Evolutionary conservation across 2,329 filamentous ascomycete genomes (phyloP).

Genomic region (Clarireedia hainanense): DNA sequence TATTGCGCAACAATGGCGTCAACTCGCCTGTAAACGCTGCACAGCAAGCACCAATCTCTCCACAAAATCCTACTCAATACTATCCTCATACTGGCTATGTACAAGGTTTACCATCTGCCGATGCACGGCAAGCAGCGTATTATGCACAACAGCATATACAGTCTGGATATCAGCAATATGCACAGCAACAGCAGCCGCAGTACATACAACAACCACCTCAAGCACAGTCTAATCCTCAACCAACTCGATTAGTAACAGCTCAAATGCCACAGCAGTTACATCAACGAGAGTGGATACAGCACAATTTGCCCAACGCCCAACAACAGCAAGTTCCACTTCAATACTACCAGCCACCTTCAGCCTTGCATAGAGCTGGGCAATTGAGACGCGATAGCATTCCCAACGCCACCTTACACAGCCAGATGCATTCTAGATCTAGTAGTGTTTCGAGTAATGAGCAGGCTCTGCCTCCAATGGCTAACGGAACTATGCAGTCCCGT

Average conservation of each 20-base stretch:
- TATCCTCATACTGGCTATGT: neutral
- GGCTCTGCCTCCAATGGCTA: neutral
- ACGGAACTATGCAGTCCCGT: neutral
- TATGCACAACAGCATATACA: neutral
- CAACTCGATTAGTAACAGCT: conserved; percentile 4
- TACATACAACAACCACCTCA: conserved; percentile 4
- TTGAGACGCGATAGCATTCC: conserved; percentile 9
- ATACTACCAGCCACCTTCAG: conserved; percentile 11
- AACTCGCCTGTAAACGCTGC: neutral
- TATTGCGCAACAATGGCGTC: conserved; percentile 10
- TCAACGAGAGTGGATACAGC: neutral
- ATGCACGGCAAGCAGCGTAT: neutral
- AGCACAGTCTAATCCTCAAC: conserved; percentile 1
- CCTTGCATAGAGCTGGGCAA: conserved; percentile 13
- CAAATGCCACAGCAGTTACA: neutral
- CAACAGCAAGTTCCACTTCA: neutral
- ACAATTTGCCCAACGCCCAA: neutral
- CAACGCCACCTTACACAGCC: conserved; percentile 6
- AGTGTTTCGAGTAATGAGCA: conserved; percentile 1
- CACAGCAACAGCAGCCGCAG: conserved; percentile 13
- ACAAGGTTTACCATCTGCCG: neutral
- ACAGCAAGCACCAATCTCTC: neutral
- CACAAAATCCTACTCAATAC: neutral
- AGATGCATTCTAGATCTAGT: conserved; percentile 6
- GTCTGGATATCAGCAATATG: conserved; percentile 2